Percentiles rank a stretch among this genome's conserved stretches.
Conservation (phyloP, 2,329 filamentous ascomycete species). For the Sporothrix dimorphospora region DNA sequence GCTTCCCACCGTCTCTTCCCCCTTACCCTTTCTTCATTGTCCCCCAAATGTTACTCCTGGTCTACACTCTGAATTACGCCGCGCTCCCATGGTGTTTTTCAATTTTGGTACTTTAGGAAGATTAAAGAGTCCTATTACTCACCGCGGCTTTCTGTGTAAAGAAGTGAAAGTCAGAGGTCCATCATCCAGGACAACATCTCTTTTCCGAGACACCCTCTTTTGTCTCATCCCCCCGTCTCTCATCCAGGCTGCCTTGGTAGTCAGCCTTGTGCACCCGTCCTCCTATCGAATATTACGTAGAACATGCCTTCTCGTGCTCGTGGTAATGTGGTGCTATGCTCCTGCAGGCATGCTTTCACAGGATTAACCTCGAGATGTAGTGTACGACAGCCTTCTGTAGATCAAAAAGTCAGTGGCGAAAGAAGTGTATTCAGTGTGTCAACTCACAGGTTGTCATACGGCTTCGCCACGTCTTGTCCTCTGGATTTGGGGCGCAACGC, state of each 20-base stretch:
- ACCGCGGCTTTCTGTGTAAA: constrained; percentile 61
- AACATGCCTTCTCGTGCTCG: background rate
- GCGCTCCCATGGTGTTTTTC: constrained; percentile 70
- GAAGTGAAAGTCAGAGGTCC: constrained; percentile 68
- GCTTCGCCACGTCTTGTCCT: no score
- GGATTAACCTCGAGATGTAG: background rate
- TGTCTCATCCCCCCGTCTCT: background rate
- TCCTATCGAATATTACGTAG: background rate
- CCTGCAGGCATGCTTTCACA: background rate
- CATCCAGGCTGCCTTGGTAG: background rate
- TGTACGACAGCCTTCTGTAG: background rate
- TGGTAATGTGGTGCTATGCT: background rate
- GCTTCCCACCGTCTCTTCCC: background rate
- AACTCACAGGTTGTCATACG: background rate
- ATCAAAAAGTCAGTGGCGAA: background rate
- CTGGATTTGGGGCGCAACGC: background rate
- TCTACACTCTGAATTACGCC: constrained; percentile 83
- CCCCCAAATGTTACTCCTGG: constrained; percentile 51
- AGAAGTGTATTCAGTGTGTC: background rate
- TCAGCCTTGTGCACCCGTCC: background rate
- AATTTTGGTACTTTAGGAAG: constrained; percentile 84
- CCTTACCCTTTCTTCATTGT: background rate
- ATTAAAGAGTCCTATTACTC: constrained; percentile 67
- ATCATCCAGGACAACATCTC: constrained; percentile 68
- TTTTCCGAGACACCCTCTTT: constrained; percentile 11